Conservation (phyloP, 331 rosid genomes). For the Quercus tomentella region DNA sequence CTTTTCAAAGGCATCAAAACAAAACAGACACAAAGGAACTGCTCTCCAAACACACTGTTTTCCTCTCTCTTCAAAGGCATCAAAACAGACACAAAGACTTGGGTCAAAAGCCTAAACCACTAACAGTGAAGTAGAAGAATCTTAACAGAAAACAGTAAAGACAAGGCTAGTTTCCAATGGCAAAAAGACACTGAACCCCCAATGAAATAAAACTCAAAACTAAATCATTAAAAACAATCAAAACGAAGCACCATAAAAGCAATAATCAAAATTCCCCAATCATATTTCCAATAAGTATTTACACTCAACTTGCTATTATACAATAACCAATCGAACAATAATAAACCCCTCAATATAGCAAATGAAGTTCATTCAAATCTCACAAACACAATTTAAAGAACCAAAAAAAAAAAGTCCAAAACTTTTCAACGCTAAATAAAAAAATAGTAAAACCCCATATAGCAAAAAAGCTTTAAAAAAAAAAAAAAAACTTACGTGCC, state of each 20-base stretch:
- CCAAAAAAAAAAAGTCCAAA: neutral
- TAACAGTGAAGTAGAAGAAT: neutral
- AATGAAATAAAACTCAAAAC: neutral
- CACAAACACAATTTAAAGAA: neutral
- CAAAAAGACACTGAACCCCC: neutral
- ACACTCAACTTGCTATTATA: neutral
- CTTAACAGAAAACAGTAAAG: neutral
- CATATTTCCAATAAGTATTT: neutral
- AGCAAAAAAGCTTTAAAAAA: neutral
- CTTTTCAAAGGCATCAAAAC: neutral
- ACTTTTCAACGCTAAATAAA: neutral
- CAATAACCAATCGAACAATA: neutral
- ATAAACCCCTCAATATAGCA: neutral
- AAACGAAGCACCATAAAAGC: neutral
- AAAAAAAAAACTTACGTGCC: slow-evolving; percentile 65
- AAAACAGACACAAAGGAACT: neutral
- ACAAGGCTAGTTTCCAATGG: neutral
- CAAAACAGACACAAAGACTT: too few species aligned
- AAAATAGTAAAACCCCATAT: neutral
- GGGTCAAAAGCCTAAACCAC: neutral
- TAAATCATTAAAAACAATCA: neutral
- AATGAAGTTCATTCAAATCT: neutral
- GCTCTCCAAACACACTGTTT: neutral
- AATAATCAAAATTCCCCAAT: neutral
- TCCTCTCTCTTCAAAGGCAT: too few species aligned